These are phyloP conservation scores for Phaeomoniella chlamydospora DNA, from an alignment of 2,329 filamentous ascomycete genomes.

Conservation along the genomic window DNA sequence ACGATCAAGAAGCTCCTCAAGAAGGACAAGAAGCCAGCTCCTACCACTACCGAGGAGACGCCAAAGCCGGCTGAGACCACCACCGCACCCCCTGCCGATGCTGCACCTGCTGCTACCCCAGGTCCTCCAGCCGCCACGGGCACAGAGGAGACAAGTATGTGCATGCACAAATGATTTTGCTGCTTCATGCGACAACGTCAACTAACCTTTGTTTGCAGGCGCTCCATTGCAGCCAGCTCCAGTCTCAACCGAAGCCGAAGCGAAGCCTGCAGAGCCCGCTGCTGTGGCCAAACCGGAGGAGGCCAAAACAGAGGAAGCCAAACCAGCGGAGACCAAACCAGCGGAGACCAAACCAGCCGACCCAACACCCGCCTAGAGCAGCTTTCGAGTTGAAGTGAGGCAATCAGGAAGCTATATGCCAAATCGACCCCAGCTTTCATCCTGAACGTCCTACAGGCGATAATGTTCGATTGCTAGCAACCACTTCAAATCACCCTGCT, in stretches of 20 bases:
- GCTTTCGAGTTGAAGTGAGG: too few species aligned
- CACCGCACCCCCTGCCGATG: background rate
- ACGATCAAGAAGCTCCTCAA: background rate
- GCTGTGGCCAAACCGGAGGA: background rate
- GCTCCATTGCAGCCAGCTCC: background rate
- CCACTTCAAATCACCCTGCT: too few species aligned
- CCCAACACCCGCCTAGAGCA: too few species aligned
- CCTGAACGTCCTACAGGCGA: too few species aligned
- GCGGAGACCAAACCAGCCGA: background rate
- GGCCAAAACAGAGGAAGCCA: background rate
- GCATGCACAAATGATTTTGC: too few species aligned
- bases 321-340: background rate
- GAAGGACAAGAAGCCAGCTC: conserved; percentile 1
- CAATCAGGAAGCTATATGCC: too few species aligned
- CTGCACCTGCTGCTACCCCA: conserved; percentile 1
- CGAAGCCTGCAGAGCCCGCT: too few species aligned
- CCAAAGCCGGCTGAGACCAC: background rate
- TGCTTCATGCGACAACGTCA: too few species aligned
- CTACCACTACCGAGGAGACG: background rate
- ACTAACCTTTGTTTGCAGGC: too few species aligned
- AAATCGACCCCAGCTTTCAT: too few species aligned
- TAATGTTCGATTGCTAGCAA: too few species aligned
- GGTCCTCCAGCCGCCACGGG: background rate
- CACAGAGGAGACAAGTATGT: background rate
- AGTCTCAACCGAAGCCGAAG: background rate